Conservation (phyloP, 192 early-diverging fungal species). For the Coemansia sp. region DNA sequence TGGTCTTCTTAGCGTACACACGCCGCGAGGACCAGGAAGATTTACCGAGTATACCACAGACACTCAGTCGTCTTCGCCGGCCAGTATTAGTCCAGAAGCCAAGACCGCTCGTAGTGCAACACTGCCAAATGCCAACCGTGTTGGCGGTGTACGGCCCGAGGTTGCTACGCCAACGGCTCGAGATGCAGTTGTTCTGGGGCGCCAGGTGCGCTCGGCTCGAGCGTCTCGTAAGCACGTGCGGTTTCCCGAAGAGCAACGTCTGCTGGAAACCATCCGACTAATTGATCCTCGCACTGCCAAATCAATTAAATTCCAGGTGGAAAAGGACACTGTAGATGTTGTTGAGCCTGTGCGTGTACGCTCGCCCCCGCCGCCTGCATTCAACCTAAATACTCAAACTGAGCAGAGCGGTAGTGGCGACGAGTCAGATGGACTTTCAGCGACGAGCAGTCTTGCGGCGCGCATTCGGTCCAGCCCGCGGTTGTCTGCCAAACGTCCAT, state of each 20-base stretch:
- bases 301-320: conserved; percentile 26
- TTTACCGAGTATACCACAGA: conserved; percentile 10
- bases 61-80: conserved; percentile 1
- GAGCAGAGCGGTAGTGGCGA: not conserved
- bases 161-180: not conserved
- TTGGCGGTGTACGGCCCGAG: not conserved
- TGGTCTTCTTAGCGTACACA: conserved; percentile 1
- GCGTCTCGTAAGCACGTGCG: conserved; percentile 35
- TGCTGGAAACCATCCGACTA: conserved; percentile 48
- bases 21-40: conserved; percentile 11
- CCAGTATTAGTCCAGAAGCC: not conserved
- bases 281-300: conserved; percentile 36
- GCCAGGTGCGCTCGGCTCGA: conserved; percentile 11
- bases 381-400: not conserved
- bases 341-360: not conserved
- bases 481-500: conserved; percentile 2
- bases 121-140: not conserved
- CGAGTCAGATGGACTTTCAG: not conserved
- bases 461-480: conserved; percentile 15
- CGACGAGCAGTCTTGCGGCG: not conserved
- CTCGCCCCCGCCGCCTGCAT: conserved; percentile 1
- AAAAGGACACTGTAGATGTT: not conserved
- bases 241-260: conserved; percentile 43
- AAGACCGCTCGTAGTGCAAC: conserved; percentile 10
- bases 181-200: not conserved